phyloP scores from a whole-genome alignment of 108 stramenopile species.

The Nannochloropsis salina region DNA sequence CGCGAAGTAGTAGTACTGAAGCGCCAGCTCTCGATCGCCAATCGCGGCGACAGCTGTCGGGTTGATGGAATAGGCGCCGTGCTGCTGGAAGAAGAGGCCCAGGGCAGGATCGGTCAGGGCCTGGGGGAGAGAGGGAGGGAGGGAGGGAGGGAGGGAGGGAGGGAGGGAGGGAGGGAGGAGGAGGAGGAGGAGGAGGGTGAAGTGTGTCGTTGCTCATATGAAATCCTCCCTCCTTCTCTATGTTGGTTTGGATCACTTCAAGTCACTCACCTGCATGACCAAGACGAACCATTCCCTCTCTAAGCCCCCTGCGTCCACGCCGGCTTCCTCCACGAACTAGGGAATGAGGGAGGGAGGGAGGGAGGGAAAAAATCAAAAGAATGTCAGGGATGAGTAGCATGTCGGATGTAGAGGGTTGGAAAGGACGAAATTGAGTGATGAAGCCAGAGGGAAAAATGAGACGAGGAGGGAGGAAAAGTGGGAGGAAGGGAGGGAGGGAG shows the following conservation, averaged over 20 bases:
- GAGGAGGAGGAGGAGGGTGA: too few relatives aligned
- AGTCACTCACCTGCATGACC: background rate
- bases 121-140: background rate
- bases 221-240: background rate
- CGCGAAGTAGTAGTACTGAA: constrained; percentile 23
- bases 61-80: constrained; percentile 29
- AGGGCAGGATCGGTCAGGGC: background rate
- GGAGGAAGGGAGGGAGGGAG: background rate
- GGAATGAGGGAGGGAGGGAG: background rate
- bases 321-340: constrained; percentile 22
- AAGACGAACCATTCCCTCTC: constrained; percentile 36
- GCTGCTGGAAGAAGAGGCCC: background rate
- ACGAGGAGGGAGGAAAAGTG: too few relatives aligned
- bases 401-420: too few relatives aligned
- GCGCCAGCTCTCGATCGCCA: background rate
- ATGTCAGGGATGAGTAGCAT: too few relatives aligned
- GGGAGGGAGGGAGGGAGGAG: background rate
- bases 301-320: constrained; percentile 35
- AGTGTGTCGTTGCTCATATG: too few relatives aligned
- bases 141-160: background rate
- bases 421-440: too few relatives aligned
- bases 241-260: background rate
- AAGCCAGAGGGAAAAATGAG: too few relatives aligned
- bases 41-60: background rate
- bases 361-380: background rate